Conservation (phyloP, 2,329 filamentous ascomycete genomes). For the Macroventuria anomochaeta region DNA sequence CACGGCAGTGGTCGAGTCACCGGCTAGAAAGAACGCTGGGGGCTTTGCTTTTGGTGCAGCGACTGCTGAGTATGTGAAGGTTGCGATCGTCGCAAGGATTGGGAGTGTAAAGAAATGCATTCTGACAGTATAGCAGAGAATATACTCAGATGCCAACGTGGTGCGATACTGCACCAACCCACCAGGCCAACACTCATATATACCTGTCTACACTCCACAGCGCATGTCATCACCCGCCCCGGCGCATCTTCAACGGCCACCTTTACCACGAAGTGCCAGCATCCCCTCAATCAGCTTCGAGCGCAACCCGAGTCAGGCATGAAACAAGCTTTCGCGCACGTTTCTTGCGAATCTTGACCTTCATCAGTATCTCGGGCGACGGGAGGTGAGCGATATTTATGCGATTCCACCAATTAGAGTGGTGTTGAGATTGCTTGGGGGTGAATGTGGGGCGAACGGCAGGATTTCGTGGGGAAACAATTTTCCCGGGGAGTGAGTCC, state of each 20-base stretch:
- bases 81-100: slow-evolving; percentile 7
- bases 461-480: slow-evolving; percentile 15
- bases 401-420: slow-evolving; percentile 12
- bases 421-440: background rate
- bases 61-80: background rate
- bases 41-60: slow-evolving; percentile 18
- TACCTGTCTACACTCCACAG: background rate
- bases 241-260: background rate
- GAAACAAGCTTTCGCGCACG: slow-evolving; percentile 1
- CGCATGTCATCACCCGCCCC: background rate
- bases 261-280: background rate
- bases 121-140: background rate
- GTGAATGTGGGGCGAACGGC: slow-evolving; percentile 9
- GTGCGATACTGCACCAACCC: too few species aligned
- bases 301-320: slow-evolving; percentile 1
- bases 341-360: slow-evolving; percentile 6
- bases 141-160: too few species aligned
- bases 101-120: slow-evolving; percentile 12
- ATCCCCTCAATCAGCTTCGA: slow-evolving; percentile 10
- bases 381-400: slow-evolving; percentile 3
- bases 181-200: background rate
- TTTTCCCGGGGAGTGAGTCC: background rate
- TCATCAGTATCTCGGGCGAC: slow-evolving; percentile 5
- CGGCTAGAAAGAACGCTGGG: slow-evolving; percentile 43
- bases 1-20: slow-evolving; percentile 47